Evolutionary conservation across 768 basidiomycete genomes (phyloP), one percentile per base, ranked within the genome.

Genomic region (Macrolepiota fuliginosa): DNA sequence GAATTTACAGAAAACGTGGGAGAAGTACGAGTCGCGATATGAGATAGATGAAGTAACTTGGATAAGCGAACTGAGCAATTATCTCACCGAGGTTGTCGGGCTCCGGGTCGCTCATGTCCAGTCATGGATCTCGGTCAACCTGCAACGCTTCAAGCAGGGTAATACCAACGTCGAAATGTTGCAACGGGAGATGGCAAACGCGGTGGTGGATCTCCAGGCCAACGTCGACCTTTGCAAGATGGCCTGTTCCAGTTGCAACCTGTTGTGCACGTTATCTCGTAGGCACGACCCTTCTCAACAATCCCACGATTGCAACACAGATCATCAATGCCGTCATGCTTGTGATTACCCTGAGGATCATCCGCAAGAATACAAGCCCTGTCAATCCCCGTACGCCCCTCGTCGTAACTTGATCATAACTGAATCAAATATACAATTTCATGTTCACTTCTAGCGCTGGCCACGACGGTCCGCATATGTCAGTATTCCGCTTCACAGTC

Each of bases 401-500:
- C 10, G 19, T 46, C 27, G 19, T 32, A 35, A 1, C 35, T 22
- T 13, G 10, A 29, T 49, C 22, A 40, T 45, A 22, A 25, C 13
- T 17, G 11, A 3, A 27, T 32, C 29, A 17, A 15, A 56, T 13
- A 52, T 57, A n/a, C 65, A 49, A 13, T n/a, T n/a, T n/a, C n/a
- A n/a, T n/a, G 3, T 32, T 32, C 25, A 13, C 46, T 36, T 56
- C 2, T n/a, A 87, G 85, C n/a, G 85, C 84, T 32, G 87, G 86
- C 0, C 86, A 88, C 62, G 68, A 77, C 22, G 84, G 83, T 13
- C 74, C 72, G 10, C 86, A 87, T 63, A 76, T 84, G 86, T 86
- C 68, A 54, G 80, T 66, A 11, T 27, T 55, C 32, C 54, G 19
- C 25, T 51, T 32, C 51, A 50, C 5, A 11, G 51, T 46, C 17